Base-by-base conservation (phyloP, 2,329 filamentous ascomycete species). In the Claviceps lovelessii region DNA sequence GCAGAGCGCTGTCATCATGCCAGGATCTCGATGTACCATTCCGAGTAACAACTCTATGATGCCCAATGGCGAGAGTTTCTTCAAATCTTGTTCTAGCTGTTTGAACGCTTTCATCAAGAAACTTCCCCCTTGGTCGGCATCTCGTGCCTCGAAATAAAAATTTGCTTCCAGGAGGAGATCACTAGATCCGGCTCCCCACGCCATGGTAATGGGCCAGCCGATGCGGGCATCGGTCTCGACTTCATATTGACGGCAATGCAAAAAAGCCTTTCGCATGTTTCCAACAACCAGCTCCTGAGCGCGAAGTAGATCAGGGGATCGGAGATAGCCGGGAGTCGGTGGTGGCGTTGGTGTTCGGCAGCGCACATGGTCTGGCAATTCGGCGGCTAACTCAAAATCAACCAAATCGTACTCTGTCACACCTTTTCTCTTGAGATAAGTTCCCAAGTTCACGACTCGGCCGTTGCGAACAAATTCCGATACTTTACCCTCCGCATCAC, bases 401-500 rank as follows among this genome's bases (percentile, higher is more conserved):
- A 75, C 67, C 58, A 78, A 68, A 55, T 77, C 75, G 60, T 76
- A 76, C 59, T 77, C 74, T 11, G 75, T 76, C 29, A 77, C 74
- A 37, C 75, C 75, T 59, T 78, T 78, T 53, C 75, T 68, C 62
- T 76, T 76, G 28, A 78, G 65, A 59, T 78, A 78, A 13, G 75
- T 76, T 49, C 74, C 73, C 52, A 78, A 64, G 54, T 76, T 76
- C 52, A 78, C 73, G 28, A 77, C 73, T 55, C 73, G 72, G 33
- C 75, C 75, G 60, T 78, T 77, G 49, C 75, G 73, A 45, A 76
- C 73, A 57, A 78, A 78, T 52, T 76, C 72, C 1, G 75, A 76
- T 33, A 76, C 72, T 59, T 78, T 78, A 55, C 75, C 75, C 58
- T 76, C 72, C 4, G 75, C 75, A 60, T 76, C 75, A 47, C 75